Conservation (phyloP, 345 rosid species). For the Lagerstroemia speciosa region DNA sequence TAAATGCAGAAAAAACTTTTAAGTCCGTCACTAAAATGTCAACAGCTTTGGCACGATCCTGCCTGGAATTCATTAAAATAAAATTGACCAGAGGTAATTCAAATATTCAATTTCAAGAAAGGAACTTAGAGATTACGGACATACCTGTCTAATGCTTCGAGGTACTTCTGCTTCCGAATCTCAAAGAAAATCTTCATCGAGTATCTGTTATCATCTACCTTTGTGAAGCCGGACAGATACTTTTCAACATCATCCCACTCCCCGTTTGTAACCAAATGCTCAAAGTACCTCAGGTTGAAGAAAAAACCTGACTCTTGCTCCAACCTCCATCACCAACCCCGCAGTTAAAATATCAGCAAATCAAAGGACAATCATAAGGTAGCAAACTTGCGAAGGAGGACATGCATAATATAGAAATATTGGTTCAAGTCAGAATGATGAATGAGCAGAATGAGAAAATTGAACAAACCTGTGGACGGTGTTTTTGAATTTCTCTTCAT, state of each 20-base stretch:
- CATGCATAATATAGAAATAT: no score
- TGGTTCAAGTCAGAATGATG: no score
- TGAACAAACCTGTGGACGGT: no score
- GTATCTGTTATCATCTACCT: slow-evolving; percentile 84
- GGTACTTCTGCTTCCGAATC: slow-evolving; percentile 84
- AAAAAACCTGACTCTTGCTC: slow-evolving; percentile 81
- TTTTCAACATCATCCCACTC: slow-evolving; percentile 88
- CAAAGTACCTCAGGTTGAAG: slow-evolving; percentile 75
- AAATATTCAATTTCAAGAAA: background rate
- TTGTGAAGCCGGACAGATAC: slow-evolving; percentile 72
- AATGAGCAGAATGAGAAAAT: no score
- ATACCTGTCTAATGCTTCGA: slow-evolving; percentile 78
- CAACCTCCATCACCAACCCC: no score
- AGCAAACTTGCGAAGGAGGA: no score
- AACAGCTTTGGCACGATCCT: slow-evolving; percentile 68
- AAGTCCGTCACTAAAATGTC: slow-evolving; percentile 77
- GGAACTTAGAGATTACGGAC: background rate
- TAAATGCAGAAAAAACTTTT: slow-evolving; percentile 58
- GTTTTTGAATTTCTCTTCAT: no score
- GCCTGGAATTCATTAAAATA: slow-evolving; percentile 29
- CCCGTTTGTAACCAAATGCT: slow-evolving; percentile 65
- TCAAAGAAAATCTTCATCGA: slow-evolving; percentile 87
- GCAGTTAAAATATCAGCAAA: no score
- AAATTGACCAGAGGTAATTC: background rate
- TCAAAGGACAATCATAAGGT: no score